Evolutionary conservation across 495 filamentous ascomycete species (phyloP), one percentile per base, ranked within the genome.

Genomic region (Tuber melanosporum): DNA sequence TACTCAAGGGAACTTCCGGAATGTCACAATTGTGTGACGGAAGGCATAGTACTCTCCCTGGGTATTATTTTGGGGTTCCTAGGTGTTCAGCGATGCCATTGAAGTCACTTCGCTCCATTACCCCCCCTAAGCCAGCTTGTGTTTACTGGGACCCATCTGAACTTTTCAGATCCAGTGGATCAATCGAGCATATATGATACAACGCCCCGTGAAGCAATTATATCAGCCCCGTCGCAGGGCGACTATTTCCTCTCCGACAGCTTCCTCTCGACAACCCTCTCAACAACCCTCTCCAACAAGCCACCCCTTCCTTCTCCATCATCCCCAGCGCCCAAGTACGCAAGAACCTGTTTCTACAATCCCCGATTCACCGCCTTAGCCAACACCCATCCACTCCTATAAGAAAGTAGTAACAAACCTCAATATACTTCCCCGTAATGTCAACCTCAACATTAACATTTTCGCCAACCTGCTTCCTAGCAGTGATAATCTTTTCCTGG

Each of bases 371-470:
- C 26, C 74, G 52, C n/a, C 74, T 22, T 62, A 70, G 22, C 17
- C 47, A 77, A n/a, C 69, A 17, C 26, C 49, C 19, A 26, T 32
- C 73, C 9, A 26, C 32, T 9, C 8, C 39, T 17, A 5, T 20
- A 70, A 43, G 71, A 43, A n/a, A 17, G 19, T 26, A 52, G 1
- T 7, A 7, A 71, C 80, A 46, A 42, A 81, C 80, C 82, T 83
- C 96, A 32, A 98, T 94, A 84, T 98, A 98, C 88, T 99, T 99
- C 7, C 95, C 96, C 79, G 98, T 91, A 87, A 97, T 94, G 85
- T 99, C 96, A 73, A 98, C 97, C 88, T 99, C 96, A 26, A 98
- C 91, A 84, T 99, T 99, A 45, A 98, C 94, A 72, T 89, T 87
- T 9, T 97, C 94, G 1, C 96, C 94, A n/a, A 86, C 85, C 84